Base-by-base conservation (phyloP, 1,284 basidiomycete genomes). In the Tausonia pullulans region DNA sequence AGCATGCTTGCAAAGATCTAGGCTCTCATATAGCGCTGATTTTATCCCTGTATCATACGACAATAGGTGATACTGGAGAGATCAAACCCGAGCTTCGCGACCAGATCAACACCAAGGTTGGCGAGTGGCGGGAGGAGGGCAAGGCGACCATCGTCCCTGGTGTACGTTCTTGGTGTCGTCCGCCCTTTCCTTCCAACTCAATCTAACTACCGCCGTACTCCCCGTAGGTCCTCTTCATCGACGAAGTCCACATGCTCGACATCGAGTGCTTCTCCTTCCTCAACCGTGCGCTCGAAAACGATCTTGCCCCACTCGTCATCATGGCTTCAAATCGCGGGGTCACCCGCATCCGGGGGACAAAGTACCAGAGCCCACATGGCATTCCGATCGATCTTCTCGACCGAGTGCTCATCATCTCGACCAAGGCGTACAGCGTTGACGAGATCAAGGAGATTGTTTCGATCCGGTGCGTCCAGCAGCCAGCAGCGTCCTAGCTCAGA, bases 181-280 rank as follows among this genome's bases (percentile, higher is more conserved):
- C 58, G 65, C 11, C 7, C 11, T 40, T 48, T 60, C 49, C n/a
- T 9, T 49, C 8, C 45, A 66, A 64, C 40, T 60, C 53, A 64
- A 67, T 52, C 27, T 27, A 27, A 27, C 2, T 27, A 27, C 27
- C 27, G 27, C 27, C 27, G 27, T 27, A 9, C 16, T 61, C 41
- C 48, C 60, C 53, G 45, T 70, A 90, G 88, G 88, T 92, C 10
- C 79, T 93, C 14, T 92, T 93, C 79, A 92, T 92, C 70, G 89
- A 92, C 74, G 90, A 97, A 78, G 93, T 97, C 14, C 96, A 98
- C 80, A 98, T 98, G 95, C 86, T 98, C 69, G 95, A 98, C 76
- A 96, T 98, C 69, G 95, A 98, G 77, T 98, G 95, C 75, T 98
- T 98, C 81, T 96, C 93, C 7, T 98, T 95, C 82, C 81, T 98